Evolutionary conservation across 75 land plant species (phyloP).

Genomic region (Cupressus sempervirens): DNA sequence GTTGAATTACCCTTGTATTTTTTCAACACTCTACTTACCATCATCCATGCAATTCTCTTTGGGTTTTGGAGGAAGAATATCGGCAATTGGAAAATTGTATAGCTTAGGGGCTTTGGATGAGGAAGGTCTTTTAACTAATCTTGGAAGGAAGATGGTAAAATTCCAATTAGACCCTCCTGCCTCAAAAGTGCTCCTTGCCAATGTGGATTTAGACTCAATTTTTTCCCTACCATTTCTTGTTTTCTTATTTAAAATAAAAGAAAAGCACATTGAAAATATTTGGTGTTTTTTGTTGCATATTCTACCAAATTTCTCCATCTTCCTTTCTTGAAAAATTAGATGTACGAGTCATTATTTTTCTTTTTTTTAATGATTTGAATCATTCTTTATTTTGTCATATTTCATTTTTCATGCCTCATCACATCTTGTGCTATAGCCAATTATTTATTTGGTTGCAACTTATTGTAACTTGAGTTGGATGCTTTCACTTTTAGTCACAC

Average conservation of each 20-base stretch:
- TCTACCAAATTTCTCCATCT: no score
- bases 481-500: no score
- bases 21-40: conserved; percentile 73
- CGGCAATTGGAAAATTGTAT: conserved; percentile 89
- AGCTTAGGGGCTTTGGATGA: conserved; percentile 89
- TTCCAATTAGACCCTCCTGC: conserved; percentile 82
- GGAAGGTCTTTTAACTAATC: conserved; percentile 78
- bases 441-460: no score
- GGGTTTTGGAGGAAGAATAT: conserved; percentile 95
- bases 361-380: no score
- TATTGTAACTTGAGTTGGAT: no score
- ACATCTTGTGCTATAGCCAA: no score
- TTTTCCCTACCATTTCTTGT: no score
- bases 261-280: no score
- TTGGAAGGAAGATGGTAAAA: conserved; percentile 92
- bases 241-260: background rate
- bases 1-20: conserved; percentile 93
- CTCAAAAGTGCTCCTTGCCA: conserved; percentile 24
- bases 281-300: background rate
- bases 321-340: no score
- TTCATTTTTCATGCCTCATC: no score
- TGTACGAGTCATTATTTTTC: no score
- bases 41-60: conserved; percentile 89
- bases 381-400: no score
- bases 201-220: conserved; percentile 6